These are phyloP conservation scores for Chrysoporthe austroafricana DNA, from an alignment of 2,329 filamentous ascomycete species.

Conservation along the genomic window DNA sequence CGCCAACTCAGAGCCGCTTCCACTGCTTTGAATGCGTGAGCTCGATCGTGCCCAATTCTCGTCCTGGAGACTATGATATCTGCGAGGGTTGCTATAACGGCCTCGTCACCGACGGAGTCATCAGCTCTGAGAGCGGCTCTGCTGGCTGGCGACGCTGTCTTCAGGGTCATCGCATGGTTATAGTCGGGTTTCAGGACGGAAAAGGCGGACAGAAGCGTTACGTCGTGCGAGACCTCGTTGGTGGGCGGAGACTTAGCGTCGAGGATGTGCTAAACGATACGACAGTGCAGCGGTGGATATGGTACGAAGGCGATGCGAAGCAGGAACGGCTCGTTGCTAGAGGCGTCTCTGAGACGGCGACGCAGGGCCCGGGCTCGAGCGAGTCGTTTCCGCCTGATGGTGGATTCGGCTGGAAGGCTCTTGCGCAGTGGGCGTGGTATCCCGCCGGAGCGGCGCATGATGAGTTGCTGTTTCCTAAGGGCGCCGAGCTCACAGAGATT, in stretches of 20 bases:
- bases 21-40: conserved; percentile 79
- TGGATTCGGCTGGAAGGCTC: conserved; percentile 65
- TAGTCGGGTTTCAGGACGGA: conserved; percentile 74
- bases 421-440: conserved; percentile 79
- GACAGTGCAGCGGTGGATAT: conserved; percentile 55
- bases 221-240: conserved; percentile 74
- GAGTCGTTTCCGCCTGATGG: conserved; percentile 72
- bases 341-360: conserved; percentile 53
- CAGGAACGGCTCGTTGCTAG: conserved; percentile 53
- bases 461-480: conserved; percentile 82
- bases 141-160: conserved; percentile 84
- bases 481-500: conserved; percentile 80
- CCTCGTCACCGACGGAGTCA: conserved; percentile 64
- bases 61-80: conserved; percentile 81
- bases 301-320: conserved; percentile 46
- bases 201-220: conserved; percentile 69
- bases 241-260: conserved; percentile 71
- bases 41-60: conserved; percentile 48
- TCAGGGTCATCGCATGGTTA: conserved; percentile 80
- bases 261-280: conserved; percentile 47
- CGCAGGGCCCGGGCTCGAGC: conserved; percentile 37
- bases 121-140: conserved; percentile 76
- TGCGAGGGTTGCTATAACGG: conserved; percentile 78
- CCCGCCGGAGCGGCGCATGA: conserved; percentile 67
- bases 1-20: conserved; percentile 69